Evolutionary conservation across 768 basidiomycete genomes (phyloP).

Genomic region (Gymnopilus dilepis): DNA sequence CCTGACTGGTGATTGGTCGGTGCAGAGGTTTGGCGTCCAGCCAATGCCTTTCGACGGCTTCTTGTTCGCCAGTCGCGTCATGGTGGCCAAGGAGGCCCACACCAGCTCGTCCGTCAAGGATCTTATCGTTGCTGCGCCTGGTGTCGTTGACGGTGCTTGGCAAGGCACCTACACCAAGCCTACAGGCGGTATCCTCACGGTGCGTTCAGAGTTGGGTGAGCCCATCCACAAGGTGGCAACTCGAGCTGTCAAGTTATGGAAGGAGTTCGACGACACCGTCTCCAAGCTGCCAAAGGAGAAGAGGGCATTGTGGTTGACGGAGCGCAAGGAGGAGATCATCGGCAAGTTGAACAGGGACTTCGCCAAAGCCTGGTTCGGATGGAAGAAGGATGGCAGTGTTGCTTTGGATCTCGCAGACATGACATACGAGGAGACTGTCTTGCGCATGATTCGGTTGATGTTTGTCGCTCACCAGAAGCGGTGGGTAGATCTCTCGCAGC

Average conservation of each 20-base stretch:
- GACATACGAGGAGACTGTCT: constrained; percentile 97
- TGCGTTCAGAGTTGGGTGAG: constrained; percentile 96
- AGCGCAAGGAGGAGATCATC: constrained; percentile 90
- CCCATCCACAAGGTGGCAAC: constrained; percentile 99
- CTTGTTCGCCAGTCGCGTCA: constrained; percentile 94
- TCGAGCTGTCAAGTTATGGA: constrained; percentile 97
- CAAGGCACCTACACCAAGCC: constrained; percentile 94
- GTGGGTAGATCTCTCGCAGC: constrained; percentile 91
- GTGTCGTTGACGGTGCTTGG: constrained; percentile 89
- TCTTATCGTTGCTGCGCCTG: constrained; percentile 92
- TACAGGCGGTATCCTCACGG: constrained; percentile 95
- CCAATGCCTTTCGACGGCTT: constrained; percentile 99
- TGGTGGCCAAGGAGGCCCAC: constrained; percentile 99
- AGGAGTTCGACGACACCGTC: constrained; percentile 96
- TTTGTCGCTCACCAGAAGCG: constrained; percentile 89
- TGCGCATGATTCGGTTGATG: constrained; percentile 93
- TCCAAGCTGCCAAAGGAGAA: constrained; percentile 98
- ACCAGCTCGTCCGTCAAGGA: constrained; percentile 95
- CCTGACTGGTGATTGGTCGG: constrained; percentile 95
- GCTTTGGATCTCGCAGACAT: constrained; percentile 91
- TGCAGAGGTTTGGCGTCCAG: constrained; percentile 78
- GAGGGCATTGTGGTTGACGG: constrained; percentile 83
- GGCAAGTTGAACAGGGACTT: constrained; percentile 93
- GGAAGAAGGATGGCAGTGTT: constrained; percentile 89
- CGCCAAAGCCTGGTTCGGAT: constrained; percentile 95